These are phyloP conservation scores for Ciborinia camelliae DNA, from an alignment of 2,329 filamentous ascomycete species.

Conservation along the genomic window DNA sequence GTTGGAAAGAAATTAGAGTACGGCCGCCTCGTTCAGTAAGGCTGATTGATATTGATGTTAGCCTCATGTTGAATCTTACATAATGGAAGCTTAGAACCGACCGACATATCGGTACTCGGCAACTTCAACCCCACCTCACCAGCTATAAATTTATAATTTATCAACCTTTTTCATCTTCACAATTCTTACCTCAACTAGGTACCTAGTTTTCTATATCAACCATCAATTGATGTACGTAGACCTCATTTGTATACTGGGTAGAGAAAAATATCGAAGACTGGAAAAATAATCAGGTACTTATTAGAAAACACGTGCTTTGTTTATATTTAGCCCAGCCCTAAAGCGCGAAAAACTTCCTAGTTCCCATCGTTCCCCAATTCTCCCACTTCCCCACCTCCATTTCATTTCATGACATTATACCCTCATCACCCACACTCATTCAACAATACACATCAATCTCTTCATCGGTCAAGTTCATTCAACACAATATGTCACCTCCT, in stretches of 20 bases:
- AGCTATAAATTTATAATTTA: too few species aligned
- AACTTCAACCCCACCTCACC: background rate
- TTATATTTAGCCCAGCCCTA: slow-evolving; percentile 3
- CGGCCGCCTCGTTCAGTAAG: slow-evolving; percentile 5
- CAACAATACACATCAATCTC: background rate
- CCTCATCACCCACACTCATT: too few species aligned
- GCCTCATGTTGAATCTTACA: background rate
- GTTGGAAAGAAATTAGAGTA: slow-evolving; percentile 5
- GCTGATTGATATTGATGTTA: background rate
- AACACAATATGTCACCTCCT: slow-evolving; percentile 20
- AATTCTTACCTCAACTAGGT: too few species aligned
- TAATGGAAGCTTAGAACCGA: too few species aligned
- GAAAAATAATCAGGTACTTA: too few species aligned
- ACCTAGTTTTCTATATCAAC: too few species aligned
- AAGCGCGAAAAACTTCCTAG: background rate
- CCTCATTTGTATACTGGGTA: too few species aligned
- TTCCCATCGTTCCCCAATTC: slow-evolving; percentile 5
- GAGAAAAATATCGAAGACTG: too few species aligned
- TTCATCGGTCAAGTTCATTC: background rate
- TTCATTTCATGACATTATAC: background rate
- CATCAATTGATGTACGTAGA: too few species aligned
- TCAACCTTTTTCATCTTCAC: too few species aligned
- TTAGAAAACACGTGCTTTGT: background rate
- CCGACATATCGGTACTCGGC: background rate
- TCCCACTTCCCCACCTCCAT: slow-evolving; percentile 6